Evolutionary conservation across 805 yeast species (phyloP).

Genomic region (Metschnikowia borealis): DNA sequence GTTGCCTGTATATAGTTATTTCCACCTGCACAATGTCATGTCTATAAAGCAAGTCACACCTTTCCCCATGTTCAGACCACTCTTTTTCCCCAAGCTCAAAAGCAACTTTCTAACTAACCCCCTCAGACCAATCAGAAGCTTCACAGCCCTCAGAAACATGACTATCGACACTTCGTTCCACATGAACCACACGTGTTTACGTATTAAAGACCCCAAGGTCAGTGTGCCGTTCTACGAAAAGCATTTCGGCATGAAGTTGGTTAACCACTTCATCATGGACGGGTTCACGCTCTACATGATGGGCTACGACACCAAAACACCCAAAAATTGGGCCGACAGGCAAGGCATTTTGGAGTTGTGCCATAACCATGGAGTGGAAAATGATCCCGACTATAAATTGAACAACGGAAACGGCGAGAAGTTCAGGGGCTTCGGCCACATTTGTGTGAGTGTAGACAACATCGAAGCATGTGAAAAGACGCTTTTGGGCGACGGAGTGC

Average conservation of each 20-base stretch:
- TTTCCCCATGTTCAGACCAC: neutral
- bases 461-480: constrained; percentile 56
- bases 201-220: constrained; percentile 75
- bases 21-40: neutral
- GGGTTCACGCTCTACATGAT: constrained; percentile 67
- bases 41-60: neutral
- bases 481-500: constrained; percentile 59
- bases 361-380: constrained; percentile 73
- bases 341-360: constrained; percentile 80
- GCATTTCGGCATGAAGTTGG: constrained; percentile 67
- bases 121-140: neutral
- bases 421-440: constrained; percentile 89
- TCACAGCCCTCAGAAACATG: constrained; percentile 18
- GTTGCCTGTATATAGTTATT: too few relatives aligned
- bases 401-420: constrained; percentile 85
- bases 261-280: constrained; percentile 49
- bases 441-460: constrained; percentile 83
- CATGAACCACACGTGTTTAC: constrained; percentile 70
- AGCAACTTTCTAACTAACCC: neutral
- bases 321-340: constrained; percentile 42
- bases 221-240: constrained; percentile 71
- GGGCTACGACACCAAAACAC: constrained; percentile 47
- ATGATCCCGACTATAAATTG: constrained; percentile 49
- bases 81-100: neutral
- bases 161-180: constrained; percentile 34